phyloP scores from a whole-genome alignment of 495 filamentous ascomycete species.

The Daldinia grandis region DNA sequence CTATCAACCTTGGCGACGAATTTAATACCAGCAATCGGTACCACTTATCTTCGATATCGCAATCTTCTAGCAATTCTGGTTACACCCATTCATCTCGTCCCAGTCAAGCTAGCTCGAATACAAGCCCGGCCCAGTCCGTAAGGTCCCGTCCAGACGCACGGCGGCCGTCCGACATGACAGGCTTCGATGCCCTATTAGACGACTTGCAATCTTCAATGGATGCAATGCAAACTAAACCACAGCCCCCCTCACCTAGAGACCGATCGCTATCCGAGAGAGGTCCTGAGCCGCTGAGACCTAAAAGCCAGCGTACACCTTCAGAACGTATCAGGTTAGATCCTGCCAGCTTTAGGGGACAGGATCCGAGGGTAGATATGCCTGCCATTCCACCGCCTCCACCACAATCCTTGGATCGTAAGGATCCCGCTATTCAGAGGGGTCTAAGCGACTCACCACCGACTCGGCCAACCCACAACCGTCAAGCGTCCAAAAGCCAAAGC shows the following conservation, averaged over 20 bases:
- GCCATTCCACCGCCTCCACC: conserved; percentile 20
- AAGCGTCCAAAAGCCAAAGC: conserved; percentile 29
- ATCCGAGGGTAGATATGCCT: conserved; percentile 22
- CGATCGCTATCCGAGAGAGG: conserved; percentile 36
- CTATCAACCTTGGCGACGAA: conserved; percentile 59
- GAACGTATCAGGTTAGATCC: conserved; percentile 51
- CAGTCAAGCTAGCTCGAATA: conserved; percentile 75
- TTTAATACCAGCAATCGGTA: conserved; percentile 64
- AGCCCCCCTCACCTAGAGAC: conserved; percentile 41
- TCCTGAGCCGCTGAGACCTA: conserved; percentile 32
- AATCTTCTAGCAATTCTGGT: conserved; percentile 72
- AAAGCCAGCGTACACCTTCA: conserved; percentile 42
- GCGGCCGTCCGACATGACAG: conserved; percentile 50
- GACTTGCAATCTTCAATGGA: conserved; percentile 62
- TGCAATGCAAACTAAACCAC: conserved; percentile 36
- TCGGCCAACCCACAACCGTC: conserved; percentile 39
- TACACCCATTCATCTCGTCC: conserved; percentile 61
- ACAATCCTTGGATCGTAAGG: conserved; percentile 24
- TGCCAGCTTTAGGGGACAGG: conserved; percentile 15
- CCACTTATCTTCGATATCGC: conserved; percentile 72
- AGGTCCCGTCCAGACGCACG: conserved; percentile 46
- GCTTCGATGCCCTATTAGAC: conserved; percentile 60
- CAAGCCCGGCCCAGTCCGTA: conserved; percentile 66
- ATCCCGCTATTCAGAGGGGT: conserved; percentile 40
- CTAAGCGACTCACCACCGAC: conserved; percentile 32